Evolutionary conservation across 352 stramenopile genomes (phyloP).

Genomic region (Phytophthora pseudosyringae): DNA sequence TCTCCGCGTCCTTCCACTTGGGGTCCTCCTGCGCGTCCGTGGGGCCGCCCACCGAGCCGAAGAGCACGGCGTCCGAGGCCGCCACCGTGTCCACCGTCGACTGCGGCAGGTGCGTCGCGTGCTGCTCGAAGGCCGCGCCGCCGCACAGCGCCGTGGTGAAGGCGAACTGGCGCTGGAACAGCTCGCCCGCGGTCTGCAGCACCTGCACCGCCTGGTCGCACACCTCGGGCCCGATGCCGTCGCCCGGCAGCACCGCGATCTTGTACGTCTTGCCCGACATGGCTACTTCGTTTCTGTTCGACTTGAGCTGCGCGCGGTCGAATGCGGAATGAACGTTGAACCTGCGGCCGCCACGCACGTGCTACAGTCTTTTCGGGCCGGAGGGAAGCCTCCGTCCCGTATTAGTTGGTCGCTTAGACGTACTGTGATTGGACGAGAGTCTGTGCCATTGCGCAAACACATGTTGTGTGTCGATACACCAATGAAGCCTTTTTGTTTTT

Average conservation of each 20-base stretch:
- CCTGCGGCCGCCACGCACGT: slow-evolving; percentile 4
- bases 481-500: slow-evolving; percentile 12
- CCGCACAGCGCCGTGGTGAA: slow-evolving; percentile 96
- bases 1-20: slow-evolving; percentile 92
- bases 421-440: slow-evolving; percentile 6
- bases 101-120: slow-evolving; percentile 94
- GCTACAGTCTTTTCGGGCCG: no score
- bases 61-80: slow-evolving; percentile 91
- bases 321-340: slow-evolving; percentile 25
- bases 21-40: slow-evolving; percentile 90
- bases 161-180: slow-evolving; percentile 91
- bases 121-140: slow-evolving; percentile 93
- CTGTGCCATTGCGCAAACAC: slow-evolving; percentile 19
- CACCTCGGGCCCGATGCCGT: slow-evolving; percentile 99
- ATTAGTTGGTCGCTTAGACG: not conserved
- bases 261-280: slow-evolving; percentile 53
- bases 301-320: slow-evolving; percentile 6
- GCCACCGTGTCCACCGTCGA: slow-evolving; percentile 93
- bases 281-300: slow-evolving; percentile 35
- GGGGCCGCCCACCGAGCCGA: slow-evolving; percentile 97
- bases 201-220: slow-evolving; percentile 94
- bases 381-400: not conserved
- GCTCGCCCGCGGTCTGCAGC: slow-evolving; percentile 78
- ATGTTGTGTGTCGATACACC: not conserved
- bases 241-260: slow-evolving; percentile 96